Evolutionary conservation across 805 yeast species (phyloP).

Genomic region (Hanseniaspora valbyensis): DNA sequence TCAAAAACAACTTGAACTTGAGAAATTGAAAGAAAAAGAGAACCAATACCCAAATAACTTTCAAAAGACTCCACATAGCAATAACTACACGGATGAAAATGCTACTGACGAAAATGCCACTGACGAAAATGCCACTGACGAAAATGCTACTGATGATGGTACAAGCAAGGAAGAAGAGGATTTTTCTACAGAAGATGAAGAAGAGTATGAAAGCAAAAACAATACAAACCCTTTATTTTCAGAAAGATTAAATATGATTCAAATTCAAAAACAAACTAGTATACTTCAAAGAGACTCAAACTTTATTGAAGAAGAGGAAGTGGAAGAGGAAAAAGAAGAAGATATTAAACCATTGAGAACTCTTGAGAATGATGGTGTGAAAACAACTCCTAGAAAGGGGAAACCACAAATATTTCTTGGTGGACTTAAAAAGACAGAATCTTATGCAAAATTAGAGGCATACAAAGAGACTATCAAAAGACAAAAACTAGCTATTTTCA

Average conservation of each 20-base stretch:
- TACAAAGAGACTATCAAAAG: background rate
- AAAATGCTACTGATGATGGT: constrained; percentile 32
- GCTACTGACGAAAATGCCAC: constrained; percentile 8
- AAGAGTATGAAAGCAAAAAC: constrained; percentile 9
- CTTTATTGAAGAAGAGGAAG: constrained; percentile 18
- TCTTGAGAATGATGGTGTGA: no score
- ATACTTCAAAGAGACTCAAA: no score
- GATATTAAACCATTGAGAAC: no score
- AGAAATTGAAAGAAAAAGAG: background rate
- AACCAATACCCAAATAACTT: background rate
- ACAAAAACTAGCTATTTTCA: background rate
- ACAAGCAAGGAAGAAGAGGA: constrained; percentile 24
- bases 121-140: constrained; percentile 16
- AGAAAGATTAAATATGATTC: no score
- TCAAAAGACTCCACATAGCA: background rate
- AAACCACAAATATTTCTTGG: no score
- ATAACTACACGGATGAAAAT: constrained; percentile 9
- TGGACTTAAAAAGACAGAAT: background rate
- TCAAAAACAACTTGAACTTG: background rate
- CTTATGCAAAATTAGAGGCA: background rate
- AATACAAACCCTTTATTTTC: no score
- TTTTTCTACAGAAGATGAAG: background rate
- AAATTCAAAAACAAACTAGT: no score
- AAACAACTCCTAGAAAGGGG: no score
- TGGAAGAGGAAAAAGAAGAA: constrained; percentile 1